A percentile compares a stretch with the other conserved stretches of the same genome.
These are phyloP conservation scores for Lentinula boryana DNA, from an alignment of 768 basidiomycete species.

Conservation along the genomic window DNA sequence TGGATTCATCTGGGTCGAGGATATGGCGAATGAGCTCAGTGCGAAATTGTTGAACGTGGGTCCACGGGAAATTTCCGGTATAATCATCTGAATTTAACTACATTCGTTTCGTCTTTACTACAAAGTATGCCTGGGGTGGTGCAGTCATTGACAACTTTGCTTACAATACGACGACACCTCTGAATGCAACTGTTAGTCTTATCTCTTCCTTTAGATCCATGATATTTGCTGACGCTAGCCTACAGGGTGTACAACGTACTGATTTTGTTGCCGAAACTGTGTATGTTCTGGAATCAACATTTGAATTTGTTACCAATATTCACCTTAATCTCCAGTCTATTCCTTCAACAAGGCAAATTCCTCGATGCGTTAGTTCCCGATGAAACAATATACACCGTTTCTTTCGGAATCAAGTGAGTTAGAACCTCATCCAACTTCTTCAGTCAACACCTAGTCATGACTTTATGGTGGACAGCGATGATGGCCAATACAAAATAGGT, in stretches of 20 bases:
- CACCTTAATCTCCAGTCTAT: slow-evolving; percentile 9
- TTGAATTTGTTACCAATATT: neutral
- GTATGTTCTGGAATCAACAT: neutral
- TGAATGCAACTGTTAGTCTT: slow-evolving; percentile 16
- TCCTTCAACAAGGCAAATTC: slow-evolving; percentile 22
- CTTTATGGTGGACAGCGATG: slow-evolving; percentile 12
- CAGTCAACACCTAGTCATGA: neutral
- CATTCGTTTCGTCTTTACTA: neutral
- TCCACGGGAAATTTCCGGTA: neutral
- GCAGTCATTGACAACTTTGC: slow-evolving; percentile 27
- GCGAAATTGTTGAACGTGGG: slow-evolving; percentile 24
- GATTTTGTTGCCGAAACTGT: slow-evolving; percentile 22
- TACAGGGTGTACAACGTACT: slow-evolving; percentile 16
- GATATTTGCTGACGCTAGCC: neutral
- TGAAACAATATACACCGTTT: slow-evolving; percentile 22
- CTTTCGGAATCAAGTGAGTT: slow-evolving; percentile 27
- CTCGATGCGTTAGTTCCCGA: slow-evolving; percentile 21
- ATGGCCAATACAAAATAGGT: slow-evolving; percentile 22
- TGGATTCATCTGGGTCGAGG: slow-evolving; percentile 26
- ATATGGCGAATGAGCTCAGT: slow-evolving; percentile 20
- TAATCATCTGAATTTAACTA: neutral
- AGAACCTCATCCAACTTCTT: neutral
- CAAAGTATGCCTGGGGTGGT: slow-evolving; percentile 27
- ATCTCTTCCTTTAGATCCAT: neutral
- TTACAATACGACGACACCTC: slow-evolving; percentile 24